Percentiles rank a stretch among this genome's conserved stretches.
Evolutionary conservation across 768 basidiomycete species (phyloP).

Genomic region (Hygrocybe punicea): DNA sequence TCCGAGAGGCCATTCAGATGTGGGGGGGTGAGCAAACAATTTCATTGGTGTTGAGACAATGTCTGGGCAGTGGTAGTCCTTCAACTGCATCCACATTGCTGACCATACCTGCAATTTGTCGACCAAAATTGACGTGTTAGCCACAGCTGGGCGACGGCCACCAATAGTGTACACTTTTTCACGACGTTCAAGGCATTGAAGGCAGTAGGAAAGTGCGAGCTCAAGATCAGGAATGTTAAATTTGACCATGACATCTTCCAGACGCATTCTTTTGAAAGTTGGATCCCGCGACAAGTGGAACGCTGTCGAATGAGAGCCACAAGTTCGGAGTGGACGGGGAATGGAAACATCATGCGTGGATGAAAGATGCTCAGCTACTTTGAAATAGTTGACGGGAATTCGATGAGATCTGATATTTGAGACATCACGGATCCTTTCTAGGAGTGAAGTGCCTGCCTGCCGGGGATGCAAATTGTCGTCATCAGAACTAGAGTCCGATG

Average conservation of each 20-base stretch:
- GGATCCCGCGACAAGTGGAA: slow-evolving; percentile 28
- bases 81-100: slow-evolving; percentile 22
- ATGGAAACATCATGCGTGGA: slow-evolving; percentile 2
- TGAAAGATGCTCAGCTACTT: background rate
- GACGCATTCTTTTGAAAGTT: slow-evolving; percentile 11
- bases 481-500: background rate
- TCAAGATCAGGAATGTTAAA: slow-evolving; percentile 28
- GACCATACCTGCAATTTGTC: slow-evolving; percentile 28
- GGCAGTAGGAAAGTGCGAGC: slow-evolving; percentile 23
- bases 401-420: background rate
- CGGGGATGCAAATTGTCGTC: background rate
- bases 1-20: slow-evolving; percentile 18
- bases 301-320: slow-evolving; percentile 10
- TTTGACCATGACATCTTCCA: slow-evolving; percentile 18
- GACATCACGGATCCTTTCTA: background rate
- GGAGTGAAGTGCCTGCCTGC: background rate
- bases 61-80: slow-evolving; percentile 20
- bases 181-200: background rate
- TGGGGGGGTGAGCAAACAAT: slow-evolving; percentile 21
- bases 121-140: slow-evolving; percentile 14
- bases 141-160: background rate
- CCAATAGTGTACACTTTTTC: slow-evolving; percentile 2
- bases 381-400: slow-evolving; percentile 8
- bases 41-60: slow-evolving; percentile 18
- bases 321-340: slow-evolving; percentile 13